Base-by-base conservation (phyloP, 805 yeast species). In the Ogataea paradorogensis region DNA sequence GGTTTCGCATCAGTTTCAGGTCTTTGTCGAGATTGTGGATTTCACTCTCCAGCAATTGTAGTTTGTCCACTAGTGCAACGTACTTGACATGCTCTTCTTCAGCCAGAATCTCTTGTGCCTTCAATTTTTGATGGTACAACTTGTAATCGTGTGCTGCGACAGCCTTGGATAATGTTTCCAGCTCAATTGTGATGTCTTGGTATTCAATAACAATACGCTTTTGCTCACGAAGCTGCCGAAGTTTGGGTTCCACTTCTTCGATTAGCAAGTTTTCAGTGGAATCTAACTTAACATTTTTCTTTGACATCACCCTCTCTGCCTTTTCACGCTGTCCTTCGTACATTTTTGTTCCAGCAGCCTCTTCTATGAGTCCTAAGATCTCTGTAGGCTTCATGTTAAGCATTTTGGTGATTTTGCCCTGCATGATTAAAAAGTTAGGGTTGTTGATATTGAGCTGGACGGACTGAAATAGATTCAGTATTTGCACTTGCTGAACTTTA, bases 341-440 rank as follows among this genome's bases (percentile, higher is more conserved):
- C 73, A 91, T 86, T 48, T 91, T 80, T 0, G 99, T 93, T 5
- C 99, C 99, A 0, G 99, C 96, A 0, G 99, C 99, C 65, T 93
- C 99, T 63, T 93, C 99, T 39, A 93, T 88, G 51, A 93, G 71
- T 4, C 96, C 82, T 47, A 93, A 65, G 29, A 91, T 85, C 61
- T 93, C 98, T 1, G 78, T 69, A 1, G 99, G 95, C 53, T 86
- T 88, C 98, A 93, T 93, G 61, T 93, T 93, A 55, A 93, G 73
- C 48, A 93, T 97, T 61, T 93, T 91, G 24, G 99, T 95, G 65
- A 95, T 93, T 59, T 89, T 87, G 45, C 99, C 99, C 65, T 93
- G 99, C 99, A 95, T 93, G 56, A 93, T 93, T 52, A 93, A 73
- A 64, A 93, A 93, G 61, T 93, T 93, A 23, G 99, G 99, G 58